Conservation (phyloP, 192 early-diverging fungal genomes). For the Rhizoclosmatium sp. region DNA sequence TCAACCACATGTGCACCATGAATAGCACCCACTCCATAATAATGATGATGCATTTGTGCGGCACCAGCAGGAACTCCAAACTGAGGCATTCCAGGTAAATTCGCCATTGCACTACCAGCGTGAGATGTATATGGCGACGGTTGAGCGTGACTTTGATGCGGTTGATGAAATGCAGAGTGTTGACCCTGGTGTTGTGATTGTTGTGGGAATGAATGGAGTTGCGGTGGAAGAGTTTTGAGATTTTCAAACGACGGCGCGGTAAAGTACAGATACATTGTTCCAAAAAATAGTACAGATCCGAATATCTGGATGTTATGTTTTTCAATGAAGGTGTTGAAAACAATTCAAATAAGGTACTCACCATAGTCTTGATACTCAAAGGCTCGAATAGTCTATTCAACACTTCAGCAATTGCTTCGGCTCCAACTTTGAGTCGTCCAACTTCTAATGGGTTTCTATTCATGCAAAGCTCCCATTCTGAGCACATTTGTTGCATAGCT, state of each 20-base stretch:
- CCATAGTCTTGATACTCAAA: slow-evolving; percentile 88
- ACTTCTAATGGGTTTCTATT: slow-evolving; percentile 65
- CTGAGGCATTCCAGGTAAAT: slow-evolving; percentile 21
- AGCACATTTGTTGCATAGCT: slow-evolving; percentile 66
- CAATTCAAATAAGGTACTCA: neutral
- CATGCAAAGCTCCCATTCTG: slow-evolving; percentile 70
- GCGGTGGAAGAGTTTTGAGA: slow-evolving; percentile 30
- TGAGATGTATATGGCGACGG: neutral
- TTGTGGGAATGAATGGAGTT: neutral
- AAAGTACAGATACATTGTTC: slow-evolving; percentile 35
- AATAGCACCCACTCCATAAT: slow-evolving; percentile 34
- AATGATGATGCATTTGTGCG: slow-evolving; percentile 38
- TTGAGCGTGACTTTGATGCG: neutral
- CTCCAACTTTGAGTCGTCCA: slow-evolving; percentile 75
- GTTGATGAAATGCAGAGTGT: neutral
- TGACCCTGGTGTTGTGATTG: neutral
- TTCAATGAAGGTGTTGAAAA: neutral
- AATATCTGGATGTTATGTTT: neutral
- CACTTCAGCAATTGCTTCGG: slow-evolving; percentile 84
- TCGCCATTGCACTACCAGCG: slow-evolving; percentile 1
- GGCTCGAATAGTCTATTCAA: slow-evolving; percentile 84
- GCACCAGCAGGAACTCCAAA: slow-evolving; percentile 32
- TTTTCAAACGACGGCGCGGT: slow-evolving; percentile 31
- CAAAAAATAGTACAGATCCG: slow-evolving; percentile 31
- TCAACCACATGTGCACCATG: slow-evolving; percentile 24